Percentiles rank a stretch among this genome's conserved stretches.
Evolutionary conservation across 306 rosid genomes (phyloP).

Genomic region (Senna tora): DNA sequence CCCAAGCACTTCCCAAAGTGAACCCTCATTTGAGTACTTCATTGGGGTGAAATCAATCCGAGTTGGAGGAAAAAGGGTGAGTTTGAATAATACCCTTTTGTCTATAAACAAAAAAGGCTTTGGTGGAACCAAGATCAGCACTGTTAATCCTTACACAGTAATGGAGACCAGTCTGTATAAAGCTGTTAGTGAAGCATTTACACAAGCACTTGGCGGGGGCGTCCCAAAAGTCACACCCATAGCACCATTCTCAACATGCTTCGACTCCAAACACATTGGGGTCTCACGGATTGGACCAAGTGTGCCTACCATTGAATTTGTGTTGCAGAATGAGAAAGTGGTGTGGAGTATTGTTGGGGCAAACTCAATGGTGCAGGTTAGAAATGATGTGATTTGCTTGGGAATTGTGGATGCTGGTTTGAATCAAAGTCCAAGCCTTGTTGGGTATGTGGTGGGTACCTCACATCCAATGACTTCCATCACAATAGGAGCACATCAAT

Average conservation of each 20-base stretch:
- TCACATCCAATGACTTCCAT: conserved; percentile 34
- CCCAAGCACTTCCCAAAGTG: not conserved
- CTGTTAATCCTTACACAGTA: conserved; percentile 41
- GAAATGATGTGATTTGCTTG: conserved; percentile 37
- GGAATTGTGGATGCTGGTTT: conserved; percentile 47
- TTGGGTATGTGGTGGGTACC: conserved; percentile 41
- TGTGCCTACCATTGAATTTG: conserved; percentile 45
- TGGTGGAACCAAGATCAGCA: conserved; percentile 62
- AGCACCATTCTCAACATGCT: conserved; percentile 48
- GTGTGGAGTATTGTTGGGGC: conserved; percentile 44
- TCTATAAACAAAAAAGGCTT: conserved; percentile 34
- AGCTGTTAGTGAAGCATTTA: conserved; percentile 33
- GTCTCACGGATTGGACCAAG: conserved; percentile 29
- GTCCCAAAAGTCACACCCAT: conserved; percentile 35
- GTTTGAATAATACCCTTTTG: conserved; percentile 27
- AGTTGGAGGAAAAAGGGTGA: conserved; percentile 34
- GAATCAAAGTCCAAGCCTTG: not conserved
- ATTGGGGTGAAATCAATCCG: conserved; percentile 46
- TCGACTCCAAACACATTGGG: conserved; percentile 1
- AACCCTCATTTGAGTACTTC: conserved; percentile 44
- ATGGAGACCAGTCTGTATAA: conserved; percentile 46
- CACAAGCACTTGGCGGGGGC: not conserved
- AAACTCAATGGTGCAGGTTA: conserved; percentile 50
- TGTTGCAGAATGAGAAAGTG: conserved; percentile 41
- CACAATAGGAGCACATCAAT: conserved; percentile 44